phyloP scores from a whole-genome alignment of 495 filamentous ascomycete species.

The Patellaria atrata region DNA sequence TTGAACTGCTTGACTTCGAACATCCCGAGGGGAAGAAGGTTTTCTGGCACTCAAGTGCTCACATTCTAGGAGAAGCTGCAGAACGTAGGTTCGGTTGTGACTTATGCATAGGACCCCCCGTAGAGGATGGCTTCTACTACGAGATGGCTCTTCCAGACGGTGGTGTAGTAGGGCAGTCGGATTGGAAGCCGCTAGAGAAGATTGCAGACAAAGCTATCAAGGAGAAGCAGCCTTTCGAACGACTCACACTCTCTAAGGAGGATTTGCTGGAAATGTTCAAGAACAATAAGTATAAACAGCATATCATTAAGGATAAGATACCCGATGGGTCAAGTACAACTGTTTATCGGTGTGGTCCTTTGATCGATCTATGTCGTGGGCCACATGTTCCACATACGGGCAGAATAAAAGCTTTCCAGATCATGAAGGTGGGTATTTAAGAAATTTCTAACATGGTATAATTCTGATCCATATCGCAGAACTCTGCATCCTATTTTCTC shows the following conservation, averaged over 20 bases:
- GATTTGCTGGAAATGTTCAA: conserved; percentile 91
- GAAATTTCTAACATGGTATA: conserved; percentile 7
- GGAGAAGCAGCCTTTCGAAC: conserved; percentile 92
- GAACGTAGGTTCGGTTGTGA: conserved; percentile 82
- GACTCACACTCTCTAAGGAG: conserved; percentile 74
- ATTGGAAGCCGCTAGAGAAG: conserved; percentile 69
- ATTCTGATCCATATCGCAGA: conserved; percentile 32
- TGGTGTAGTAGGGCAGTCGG: conserved; percentile 53
- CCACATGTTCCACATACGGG: conserved; percentile 87
- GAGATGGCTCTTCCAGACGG: conserved; percentile 79
- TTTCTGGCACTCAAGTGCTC: conserved; percentile 89
- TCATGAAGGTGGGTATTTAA: conserved; percentile 50
- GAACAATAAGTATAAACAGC: conserved; percentile 90
- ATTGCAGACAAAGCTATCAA: conserved; percentile 68
- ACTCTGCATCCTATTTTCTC: conserved; percentile 92
- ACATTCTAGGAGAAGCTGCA: conserved; percentile 83
- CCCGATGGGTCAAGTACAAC: conserved; percentile 77
- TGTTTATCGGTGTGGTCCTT: conserved; percentile 73
- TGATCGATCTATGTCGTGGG: conserved; percentile 68
- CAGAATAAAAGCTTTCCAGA: conserved; percentile 80
- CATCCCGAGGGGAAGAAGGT: conserved; percentile 68
- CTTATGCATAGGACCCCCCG: conserved; percentile 83
- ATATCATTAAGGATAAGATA: conserved; percentile 89
- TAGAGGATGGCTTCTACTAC: conserved; percentile 92
- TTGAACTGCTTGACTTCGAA: conserved; percentile 73